Percentiles rank a stretch among this genome's conserved stretches.
Conservation (phyloP, 1,284 basidiomycete genomes). For the Wallemia hederae region DNA sequence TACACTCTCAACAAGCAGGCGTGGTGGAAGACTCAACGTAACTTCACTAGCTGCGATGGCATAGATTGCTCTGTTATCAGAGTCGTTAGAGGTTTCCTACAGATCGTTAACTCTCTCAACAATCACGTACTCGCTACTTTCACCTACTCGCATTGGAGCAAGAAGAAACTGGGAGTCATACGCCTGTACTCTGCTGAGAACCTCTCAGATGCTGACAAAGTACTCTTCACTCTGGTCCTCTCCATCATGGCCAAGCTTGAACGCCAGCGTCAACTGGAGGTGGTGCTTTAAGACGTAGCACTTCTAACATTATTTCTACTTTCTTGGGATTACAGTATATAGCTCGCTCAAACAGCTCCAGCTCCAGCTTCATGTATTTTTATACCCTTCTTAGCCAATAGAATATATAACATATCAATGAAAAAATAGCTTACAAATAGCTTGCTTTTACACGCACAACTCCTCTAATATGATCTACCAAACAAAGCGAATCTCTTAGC, state of each 20-base stretch:
- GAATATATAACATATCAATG: too few species aligned
- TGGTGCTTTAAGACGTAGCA: too few species aligned
- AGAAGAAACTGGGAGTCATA: background rate
- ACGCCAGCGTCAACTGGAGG: background rate
- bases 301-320: too few species aligned
- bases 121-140: background rate
- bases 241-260: background rate
- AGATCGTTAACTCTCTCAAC: background rate
- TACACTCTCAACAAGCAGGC: background rate
- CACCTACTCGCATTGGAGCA: background rate
- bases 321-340: too few species aligned
- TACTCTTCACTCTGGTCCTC: background rate
- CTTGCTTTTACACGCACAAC: too few species aligned
- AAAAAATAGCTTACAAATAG: too few species aligned
- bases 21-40: background rate
- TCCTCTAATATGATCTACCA: background rate
- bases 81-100: background rate
- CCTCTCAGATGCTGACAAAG: background rate
- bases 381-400: too few species aligned
- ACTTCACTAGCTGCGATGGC: background rate
- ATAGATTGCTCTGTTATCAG: background rate
- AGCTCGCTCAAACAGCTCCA: too few species aligned
- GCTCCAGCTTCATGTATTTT: too few species aligned
- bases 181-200: background rate
- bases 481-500: slow-evolving; percentile 35